phyloP scores from a whole-genome alignment of 495 filamentous ascomycete genomes.

The Talaromyces nanjingensis region DNA sequence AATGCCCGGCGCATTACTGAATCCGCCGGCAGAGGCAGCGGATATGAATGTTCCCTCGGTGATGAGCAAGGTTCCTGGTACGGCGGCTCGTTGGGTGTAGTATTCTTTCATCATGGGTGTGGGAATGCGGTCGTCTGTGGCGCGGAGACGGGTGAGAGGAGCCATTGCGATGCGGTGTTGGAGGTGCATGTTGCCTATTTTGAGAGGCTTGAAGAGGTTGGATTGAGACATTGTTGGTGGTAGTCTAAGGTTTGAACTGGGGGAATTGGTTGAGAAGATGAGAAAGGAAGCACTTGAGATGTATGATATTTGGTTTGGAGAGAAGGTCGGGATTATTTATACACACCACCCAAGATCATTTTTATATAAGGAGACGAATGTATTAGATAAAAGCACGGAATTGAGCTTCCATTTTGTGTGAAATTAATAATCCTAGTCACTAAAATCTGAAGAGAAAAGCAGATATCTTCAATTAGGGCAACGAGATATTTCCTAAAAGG shows the following conservation, averaged over 20 bases:
- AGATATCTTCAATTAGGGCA: constrained; percentile 5
- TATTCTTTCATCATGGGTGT: constrained; percentile 36
- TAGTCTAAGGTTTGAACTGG: too few relatives aligned
- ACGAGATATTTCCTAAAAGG: constrained; percentile 13
- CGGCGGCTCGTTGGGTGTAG: constrained; percentile 43
- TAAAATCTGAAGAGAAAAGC: not conserved
- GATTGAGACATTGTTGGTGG: constrained; percentile 6
- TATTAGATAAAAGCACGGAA: not conserved
- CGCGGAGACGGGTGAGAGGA: constrained; percentile 47
- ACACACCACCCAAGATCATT: not conserved
- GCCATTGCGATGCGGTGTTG: constrained; percentile 45
- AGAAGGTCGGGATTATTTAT: not conserved
- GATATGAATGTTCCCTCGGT: constrained; percentile 62
- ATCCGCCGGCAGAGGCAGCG: constrained; percentile 36
- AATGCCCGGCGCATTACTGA: constrained; percentile 55
- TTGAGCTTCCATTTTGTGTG: not conserved
- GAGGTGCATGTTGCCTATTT: constrained; percentile 37
- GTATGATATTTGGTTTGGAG: too few relatives aligned
- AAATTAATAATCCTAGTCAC: not conserved
- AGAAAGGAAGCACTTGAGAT: too few relatives aligned
- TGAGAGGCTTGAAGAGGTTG: constrained; percentile 46
- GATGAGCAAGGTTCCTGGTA: constrained; percentile 43
- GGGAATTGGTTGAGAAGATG: too few relatives aligned
- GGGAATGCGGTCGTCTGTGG: constrained; percentile 23
- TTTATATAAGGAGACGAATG: not conserved